Evolutionary conservation across 2,329 filamentous ascomycete species (phyloP).

Genomic region (Phialemonium atrogriseum): DNA sequence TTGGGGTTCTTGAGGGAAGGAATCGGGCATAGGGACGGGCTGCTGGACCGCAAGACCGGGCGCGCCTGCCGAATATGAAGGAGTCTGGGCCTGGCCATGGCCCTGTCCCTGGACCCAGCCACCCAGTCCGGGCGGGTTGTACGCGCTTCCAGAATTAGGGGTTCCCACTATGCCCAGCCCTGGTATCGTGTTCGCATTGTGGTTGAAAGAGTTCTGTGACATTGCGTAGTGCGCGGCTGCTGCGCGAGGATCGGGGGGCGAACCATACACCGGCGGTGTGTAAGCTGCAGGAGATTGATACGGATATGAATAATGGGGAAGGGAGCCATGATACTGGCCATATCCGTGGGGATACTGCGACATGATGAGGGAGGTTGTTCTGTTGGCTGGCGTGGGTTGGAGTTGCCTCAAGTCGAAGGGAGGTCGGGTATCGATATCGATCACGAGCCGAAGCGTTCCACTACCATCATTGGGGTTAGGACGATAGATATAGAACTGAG

Average conservation of each 20-base stretch:
- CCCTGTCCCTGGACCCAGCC: slow-evolving; percentile 8
- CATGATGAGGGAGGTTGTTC: slow-evolving; percentile 20
- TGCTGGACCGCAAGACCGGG: no score
- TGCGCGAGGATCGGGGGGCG: slow-evolving; percentile 7
- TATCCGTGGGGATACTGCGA: slow-evolving; percentile 29
- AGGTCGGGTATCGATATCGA: neutral
- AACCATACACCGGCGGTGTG: slow-evolving; percentile 8
- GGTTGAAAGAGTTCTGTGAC: slow-evolving; percentile 26
- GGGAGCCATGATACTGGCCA: slow-evolving; percentile 19
- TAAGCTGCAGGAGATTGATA: slow-evolving; percentile 12
- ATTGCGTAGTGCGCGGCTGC: slow-evolving; percentile 15
- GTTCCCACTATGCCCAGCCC: slow-evolving; percentile 26
- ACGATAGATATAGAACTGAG: no score
- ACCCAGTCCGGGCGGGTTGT: neutral
- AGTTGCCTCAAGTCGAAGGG: no score
- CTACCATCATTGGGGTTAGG: no score
- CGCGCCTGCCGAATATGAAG: neutral
- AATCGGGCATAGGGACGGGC: neutral
- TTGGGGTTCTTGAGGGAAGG: neutral
- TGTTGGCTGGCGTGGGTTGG: slow-evolving; percentile 1
- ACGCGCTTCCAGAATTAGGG: slow-evolving; percentile 4
- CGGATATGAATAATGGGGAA: slow-evolving; percentile 16
- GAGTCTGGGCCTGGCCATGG: neutral
- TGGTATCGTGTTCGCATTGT: slow-evolving; percentile 29
- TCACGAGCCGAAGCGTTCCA: no score